Evolutionary conservation across 192 early-diverging fungal species (phyloP), one percentile per base, ranked within the genome.

Genomic region (Spinellus fusiger): DNA sequence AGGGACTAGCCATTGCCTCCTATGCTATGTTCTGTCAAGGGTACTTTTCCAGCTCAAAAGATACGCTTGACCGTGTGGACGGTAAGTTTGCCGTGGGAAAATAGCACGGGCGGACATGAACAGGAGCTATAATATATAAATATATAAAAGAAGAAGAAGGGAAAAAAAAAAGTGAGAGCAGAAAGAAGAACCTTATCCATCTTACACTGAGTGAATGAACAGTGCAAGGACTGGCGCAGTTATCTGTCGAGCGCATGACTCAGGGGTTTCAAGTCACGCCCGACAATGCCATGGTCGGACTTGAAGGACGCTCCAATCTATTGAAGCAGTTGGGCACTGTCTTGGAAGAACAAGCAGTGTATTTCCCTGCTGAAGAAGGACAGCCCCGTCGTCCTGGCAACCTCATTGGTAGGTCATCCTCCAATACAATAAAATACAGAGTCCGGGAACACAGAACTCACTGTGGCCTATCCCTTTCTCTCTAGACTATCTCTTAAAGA

Each of bases 1-100:
- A 97, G 63, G 95, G 93, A 0, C 66, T 97, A 44, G 95, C 87
- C 0, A 69, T 97, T 50, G 95, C 93, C 0, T 86, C 88, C 2
- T 71, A 90, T 38, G 80, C 89, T 55, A 91, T 90, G 89, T 97
- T 97, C 73, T 72, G 84, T 44, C 55, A 64, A 16, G 95, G 93
- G 6, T 75, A 77, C 12, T 92, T 94, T 59, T 94, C 93, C 5
- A 79, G 77, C 33, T 70, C 78, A 22, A 26, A 37, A 5, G 58
- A 52, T 33, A 69, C 77, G 7, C 71, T 79, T 35, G 83, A 84
- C 61, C 88, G 85, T 32, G 90, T 86, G 23, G 91, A 95, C 76
- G 81, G 85, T 86, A 73, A 68, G 70, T 50, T 31, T n/a, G 13
- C 23, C 44, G 34, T 44, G 37, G 37, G 32, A 61, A 50, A 48